Base-by-base conservation (phyloP, 2,329 filamentous ascomycete species). In the Apiospora malaysiana region DNA sequence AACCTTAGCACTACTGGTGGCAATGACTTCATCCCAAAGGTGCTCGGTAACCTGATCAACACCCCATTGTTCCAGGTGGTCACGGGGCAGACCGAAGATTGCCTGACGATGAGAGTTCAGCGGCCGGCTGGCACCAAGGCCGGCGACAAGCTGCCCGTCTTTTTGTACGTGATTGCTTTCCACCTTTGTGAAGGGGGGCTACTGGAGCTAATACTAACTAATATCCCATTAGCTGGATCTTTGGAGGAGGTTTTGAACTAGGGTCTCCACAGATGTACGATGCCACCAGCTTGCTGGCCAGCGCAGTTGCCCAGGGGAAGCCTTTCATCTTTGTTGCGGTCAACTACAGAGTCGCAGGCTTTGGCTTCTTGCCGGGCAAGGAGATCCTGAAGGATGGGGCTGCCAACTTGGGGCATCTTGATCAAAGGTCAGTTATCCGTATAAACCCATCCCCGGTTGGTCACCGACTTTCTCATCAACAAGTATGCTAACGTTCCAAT, bases 331-430 rank as follows among this genome's bases (percentile, higher is more conserved):
- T 91, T 69, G 93, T 95, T 0, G 88, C 91, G 0, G 89, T 95
- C 77, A 95, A 94, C 82, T 95, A 97, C 81, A 90, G 93, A 1
- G 83, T 93, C 0, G 91, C 88, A 9, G 92, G 90, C 0, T 94
- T 94, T 72, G 93, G 93, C 0, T 94, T 94, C 81, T 77, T 94
- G 78, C 87, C 89, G 0, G 92, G 92, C 8, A 87, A 87, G 69
- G 91, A 94, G 78, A 85, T 94, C 59, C 83, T 91, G 4, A 84
- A 85, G 5, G 91, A 93, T 72, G 91, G 92, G 1, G 86, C 90
- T 2, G 81, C 90, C 2, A 95, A 95, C 77, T 79, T 94, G 4
- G 93, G 93, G 3, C 85, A 93, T 3, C 84, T 92, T 0, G 93
- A 95, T 76, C 92, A 95, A 76, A 86, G 67, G 67, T 68, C 7